A percentile compares a stretch with the other conserved stretches of the same genome.
These are phyloP conservation scores for Nemania sp. DNA, from an alignment of 2,329 filamentous ascomycete genomes.

Conservation along the genomic window DNA sequence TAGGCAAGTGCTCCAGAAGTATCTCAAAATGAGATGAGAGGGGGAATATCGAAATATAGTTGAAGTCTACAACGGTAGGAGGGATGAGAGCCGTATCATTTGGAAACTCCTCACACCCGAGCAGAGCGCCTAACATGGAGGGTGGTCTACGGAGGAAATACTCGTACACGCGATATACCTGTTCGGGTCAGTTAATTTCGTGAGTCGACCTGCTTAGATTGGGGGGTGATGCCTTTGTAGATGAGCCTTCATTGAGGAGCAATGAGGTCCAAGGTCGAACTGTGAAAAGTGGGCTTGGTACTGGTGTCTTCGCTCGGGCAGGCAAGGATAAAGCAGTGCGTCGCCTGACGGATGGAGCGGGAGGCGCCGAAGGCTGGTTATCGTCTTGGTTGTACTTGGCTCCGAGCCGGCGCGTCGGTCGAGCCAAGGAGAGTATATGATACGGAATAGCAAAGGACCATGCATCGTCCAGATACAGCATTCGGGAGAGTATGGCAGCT, in stretches of 20 bases:
- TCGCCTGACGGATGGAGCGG: background rate
- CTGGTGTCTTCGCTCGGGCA: slow-evolving; percentile 16
- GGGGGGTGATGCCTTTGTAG: slow-evolving; percentile 60
- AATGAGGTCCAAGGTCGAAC: slow-evolving; percentile 67
- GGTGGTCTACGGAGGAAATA: slow-evolving; percentile 69
- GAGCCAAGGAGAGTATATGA: slow-evolving; percentile 60
- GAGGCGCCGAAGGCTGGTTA: background rate
- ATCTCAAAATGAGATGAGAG: slow-evolving; percentile 62
- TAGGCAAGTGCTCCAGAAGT: slow-evolving; percentile 52
- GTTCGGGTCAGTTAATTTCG: background rate
- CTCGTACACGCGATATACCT: slow-evolving; percentile 66
- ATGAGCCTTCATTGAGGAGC: slow-evolving; percentile 75
- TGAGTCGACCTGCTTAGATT: background rate
- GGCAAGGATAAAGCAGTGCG: slow-evolving; percentile 8
- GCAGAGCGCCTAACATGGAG: slow-evolving; percentile 59
- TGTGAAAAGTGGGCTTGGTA: slow-evolving; percentile 53
- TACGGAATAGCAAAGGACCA: slow-evolving; percentile 67
- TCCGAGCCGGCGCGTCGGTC: too few relatives aligned
- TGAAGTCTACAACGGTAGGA: slow-evolving; percentile 51
- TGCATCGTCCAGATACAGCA: slow-evolving; percentile 58
- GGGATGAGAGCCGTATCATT: slow-evolving; percentile 45
- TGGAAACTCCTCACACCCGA: slow-evolving; percentile 46
- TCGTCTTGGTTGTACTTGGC: too few relatives aligned
- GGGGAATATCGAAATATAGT: slow-evolving; percentile 70
- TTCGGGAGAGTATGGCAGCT: slow-evolving; percentile 61